Evolutionary conservation across 345 rosid genomes (phyloP), one percentile per base, ranked within the genome.

Genomic region (Noccaea bulbosa): DNA sequence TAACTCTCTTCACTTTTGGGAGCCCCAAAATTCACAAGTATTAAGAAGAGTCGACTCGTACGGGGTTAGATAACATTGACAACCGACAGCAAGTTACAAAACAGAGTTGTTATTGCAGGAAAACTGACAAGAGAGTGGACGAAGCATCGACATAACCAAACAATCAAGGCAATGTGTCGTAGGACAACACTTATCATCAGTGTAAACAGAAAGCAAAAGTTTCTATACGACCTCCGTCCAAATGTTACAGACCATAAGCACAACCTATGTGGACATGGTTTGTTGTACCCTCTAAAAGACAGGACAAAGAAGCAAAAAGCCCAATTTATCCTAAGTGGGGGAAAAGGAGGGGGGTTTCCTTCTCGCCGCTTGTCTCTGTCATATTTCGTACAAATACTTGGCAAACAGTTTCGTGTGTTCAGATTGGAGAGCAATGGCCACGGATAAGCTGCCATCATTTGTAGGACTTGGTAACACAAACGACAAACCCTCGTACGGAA

Each of bases 351-450:
- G n/a, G n/a, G 30, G n/a, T 22, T 15, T 52, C 52, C 75, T 50
- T 41, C 43, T 39, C 22, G 62, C 33, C 4, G 50, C 51, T 64
- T 55, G 12, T 22, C 47, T 46, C 44, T 17, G 56, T 74, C 69
- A 74, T 43, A 74, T 74, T 41, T 87, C 89, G 62, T 75, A 80
- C 15, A 91, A 72, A 69, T 82, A 67, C 83, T 86, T 84, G 68
- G 81, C 83, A 65, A 91, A 91, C 50, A 82, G 78, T 63, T 91
- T 85, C 98, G 90, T 92, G 78, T 92, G 98, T 38, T 78, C 77
- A 3, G 86, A 49, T 75, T 84, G 98, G 71, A 92, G 78, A 8
- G 97, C 81, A 65, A 92, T 85, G 83, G 95, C 93, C 32, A 92
- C 85, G 15, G 89, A 86, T 62, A 88, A 72, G 83, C 88, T 85